Conservation (phyloP, 2,329 filamentous ascomycete genomes). For the Trichoderma lentiforme region DNA sequence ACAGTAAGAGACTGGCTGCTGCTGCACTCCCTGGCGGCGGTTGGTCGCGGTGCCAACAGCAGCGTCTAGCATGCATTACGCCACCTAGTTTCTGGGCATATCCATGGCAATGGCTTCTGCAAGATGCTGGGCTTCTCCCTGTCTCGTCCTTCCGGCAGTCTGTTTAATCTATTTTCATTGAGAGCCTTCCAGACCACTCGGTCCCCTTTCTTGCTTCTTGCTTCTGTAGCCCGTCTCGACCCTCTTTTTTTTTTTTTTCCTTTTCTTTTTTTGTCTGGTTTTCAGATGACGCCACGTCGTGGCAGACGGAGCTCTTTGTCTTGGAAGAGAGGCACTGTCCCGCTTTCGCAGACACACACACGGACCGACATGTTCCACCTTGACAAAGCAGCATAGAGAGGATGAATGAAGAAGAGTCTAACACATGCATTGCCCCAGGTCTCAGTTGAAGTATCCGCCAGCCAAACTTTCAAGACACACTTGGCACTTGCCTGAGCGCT, state of each 20-base stretch:
- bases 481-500: not conserved
- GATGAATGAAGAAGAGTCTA: conserved; percentile 8
- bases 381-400: not conserved
- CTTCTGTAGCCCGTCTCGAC: not conserved
- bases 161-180: not conserved
- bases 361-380: not conserved
- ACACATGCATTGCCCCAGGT: conserved; percentile 14
- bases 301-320: not conserved
- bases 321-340: conserved; percentile 8
- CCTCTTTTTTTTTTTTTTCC: not conserved
- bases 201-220: not conserved
- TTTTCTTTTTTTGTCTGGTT: not conserved
- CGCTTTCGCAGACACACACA: conserved; percentile 9
- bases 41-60: conserved; percentile 15
- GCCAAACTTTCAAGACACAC: not conserved
- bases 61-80: not conserved
- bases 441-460: conserved; percentile 8
- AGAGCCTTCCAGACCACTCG: not conserved
- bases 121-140: not conserved
- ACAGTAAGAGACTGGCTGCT: not conserved
- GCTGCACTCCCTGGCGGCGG: not conserved
- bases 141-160: not conserved
- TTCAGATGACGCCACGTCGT: not conserved
- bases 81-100: not conserved
- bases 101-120: not conserved